Conservation (phyloP, 2,329 filamentous ascomycete species). For the Elsinoe perseae region DNA sequence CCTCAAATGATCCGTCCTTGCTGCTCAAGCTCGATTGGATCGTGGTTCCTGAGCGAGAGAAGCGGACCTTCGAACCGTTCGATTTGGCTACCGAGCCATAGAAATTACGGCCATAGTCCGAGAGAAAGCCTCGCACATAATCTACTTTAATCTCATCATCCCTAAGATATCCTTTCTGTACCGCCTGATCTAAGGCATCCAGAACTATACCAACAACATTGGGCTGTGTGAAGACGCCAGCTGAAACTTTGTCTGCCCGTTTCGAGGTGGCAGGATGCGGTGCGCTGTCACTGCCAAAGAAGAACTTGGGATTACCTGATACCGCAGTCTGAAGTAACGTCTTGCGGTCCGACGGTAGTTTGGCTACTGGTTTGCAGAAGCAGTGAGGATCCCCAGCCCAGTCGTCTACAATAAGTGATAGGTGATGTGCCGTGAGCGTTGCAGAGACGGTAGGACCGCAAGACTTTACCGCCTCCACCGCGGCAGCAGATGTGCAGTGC, state of each 20-base stretch:
- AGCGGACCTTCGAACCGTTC: conserved; percentile 45
- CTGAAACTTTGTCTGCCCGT: conserved; percentile 51
- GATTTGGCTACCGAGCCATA: conserved; percentile 44
- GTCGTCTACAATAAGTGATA: conserved; percentile 70
- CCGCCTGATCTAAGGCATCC: conserved; percentile 55
- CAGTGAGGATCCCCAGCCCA: conserved; percentile 63
- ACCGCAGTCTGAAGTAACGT: conserved; percentile 61
- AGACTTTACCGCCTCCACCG: conserved; percentile 65
- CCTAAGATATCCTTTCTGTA: conserved; percentile 46
- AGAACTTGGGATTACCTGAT: conserved; percentile 58
- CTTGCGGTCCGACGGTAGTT: conserved; percentile 61
- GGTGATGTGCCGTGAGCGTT: conserved; percentile 80
- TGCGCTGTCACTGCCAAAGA: conserved; percentile 68
- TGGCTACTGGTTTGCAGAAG: conserved; percentile 65
- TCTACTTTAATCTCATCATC: conserved; percentile 49
- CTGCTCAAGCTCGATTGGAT: conserved; percentile 50
- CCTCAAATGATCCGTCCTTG: conserved; percentile 46
- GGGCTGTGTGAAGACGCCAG: conserved; percentile 74
- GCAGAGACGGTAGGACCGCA: conserved; percentile 71
- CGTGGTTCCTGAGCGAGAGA: conserved; percentile 49
- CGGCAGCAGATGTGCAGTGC: conserved; percentile 80
- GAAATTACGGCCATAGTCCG: conserved; percentile 49
- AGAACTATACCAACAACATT: conserved; percentile 60
- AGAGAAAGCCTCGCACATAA: conserved; percentile 51
- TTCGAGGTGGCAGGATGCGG: conserved; percentile 59